Evolutionary conservation across 2,329 filamentous ascomycete species (phyloP).

Genomic region (Fonsecaea nubica): DNA sequence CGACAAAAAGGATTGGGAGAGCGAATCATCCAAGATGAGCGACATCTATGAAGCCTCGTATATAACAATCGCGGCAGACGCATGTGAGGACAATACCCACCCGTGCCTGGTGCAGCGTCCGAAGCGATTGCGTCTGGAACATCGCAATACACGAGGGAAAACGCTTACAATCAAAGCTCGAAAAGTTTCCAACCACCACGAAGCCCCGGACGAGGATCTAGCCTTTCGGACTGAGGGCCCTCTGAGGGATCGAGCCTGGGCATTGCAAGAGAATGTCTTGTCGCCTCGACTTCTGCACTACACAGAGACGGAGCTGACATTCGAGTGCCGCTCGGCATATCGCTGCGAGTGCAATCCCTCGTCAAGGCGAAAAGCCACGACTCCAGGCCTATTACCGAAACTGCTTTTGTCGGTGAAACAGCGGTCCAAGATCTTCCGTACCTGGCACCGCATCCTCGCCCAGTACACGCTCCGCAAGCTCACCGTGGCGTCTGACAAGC

Average conservation of each 20-base stretch:
- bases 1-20: slow-evolving; percentile 38
- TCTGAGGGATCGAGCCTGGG: background rate
- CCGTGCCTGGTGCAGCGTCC: background rate
- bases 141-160: background rate
- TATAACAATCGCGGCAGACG: background rate
- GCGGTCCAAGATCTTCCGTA: background rate
- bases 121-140: background rate
- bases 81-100: background rate
- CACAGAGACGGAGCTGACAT: background rate
- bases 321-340: background rate
- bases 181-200: background rate
- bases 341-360: background rate
- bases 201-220: background rate
- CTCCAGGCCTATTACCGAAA: slow-evolving; percentile 1
- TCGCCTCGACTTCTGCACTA: background rate
- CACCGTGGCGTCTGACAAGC: background rate
- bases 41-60: slow-evolving; percentile 23
- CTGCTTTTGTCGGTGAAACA: background rate
- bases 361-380: background rate
- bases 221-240: background rate
- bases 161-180: background rate
- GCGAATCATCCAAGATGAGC: slow-evolving; percentile 33
- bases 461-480: background rate
- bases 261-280: background rate
- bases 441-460: background rate